Conservation (phyloP, 148 eudicot species). For the Fallopia convolvulus region DNA sequence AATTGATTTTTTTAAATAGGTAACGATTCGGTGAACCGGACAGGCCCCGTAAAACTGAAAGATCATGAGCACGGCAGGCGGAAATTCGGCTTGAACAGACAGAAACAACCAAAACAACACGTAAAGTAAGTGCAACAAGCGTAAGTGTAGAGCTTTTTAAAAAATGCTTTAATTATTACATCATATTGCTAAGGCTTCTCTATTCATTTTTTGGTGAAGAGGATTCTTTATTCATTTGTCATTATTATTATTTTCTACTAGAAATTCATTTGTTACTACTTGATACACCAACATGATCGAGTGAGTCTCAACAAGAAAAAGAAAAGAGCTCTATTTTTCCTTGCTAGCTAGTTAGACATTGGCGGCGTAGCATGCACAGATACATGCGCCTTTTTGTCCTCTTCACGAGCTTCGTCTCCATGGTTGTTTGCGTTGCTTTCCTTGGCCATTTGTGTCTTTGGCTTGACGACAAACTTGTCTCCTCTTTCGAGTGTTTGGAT, state of each 20-base stretch:
- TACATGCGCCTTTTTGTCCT: background rate
- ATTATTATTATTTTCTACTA: background rate
- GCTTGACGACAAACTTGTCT: background rate
- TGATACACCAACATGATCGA: background rate
- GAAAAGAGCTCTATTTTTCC: background rate
- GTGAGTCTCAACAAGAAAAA: background rate
- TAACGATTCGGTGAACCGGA: too few relatives aligned
- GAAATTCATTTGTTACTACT: background rate
- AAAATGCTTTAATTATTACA: too few relatives aligned
- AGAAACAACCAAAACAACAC: too few relatives aligned
- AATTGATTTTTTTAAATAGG: too few relatives aligned
- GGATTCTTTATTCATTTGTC: background rate
- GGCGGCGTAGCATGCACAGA: background rate
- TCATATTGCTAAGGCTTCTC: too few relatives aligned
- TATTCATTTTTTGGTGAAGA: too few relatives aligned
- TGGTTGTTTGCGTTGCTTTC: background rate
- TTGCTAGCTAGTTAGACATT: constrained; percentile 1
- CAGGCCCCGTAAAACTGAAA: too few relatives aligned
- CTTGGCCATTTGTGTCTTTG: background rate
- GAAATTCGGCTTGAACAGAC: too few relatives aligned
- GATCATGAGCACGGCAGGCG: too few relatives aligned
- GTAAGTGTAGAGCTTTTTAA: too few relatives aligned
- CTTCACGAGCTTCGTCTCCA: background rate
- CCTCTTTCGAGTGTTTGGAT: background rate
- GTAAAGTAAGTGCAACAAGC: too few relatives aligned